Conservation (phyloP, 257 asterid species). For the Echites panduratus region DNA sequence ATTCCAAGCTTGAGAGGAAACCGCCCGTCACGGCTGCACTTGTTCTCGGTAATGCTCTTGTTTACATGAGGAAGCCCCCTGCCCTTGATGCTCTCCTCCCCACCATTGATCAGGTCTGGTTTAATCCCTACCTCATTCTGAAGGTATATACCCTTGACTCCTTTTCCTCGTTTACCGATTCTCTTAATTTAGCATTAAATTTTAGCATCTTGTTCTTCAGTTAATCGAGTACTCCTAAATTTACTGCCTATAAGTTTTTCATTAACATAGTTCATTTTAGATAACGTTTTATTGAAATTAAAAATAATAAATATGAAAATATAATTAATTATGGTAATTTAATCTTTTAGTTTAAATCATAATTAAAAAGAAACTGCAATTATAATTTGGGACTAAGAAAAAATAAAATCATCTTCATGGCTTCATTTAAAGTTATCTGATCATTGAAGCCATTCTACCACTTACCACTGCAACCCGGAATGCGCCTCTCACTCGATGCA, state of each 20-base stretch:
- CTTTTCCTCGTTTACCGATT: not conserved
- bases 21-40: constrained; percentile 90
- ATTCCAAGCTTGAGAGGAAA: constrained; percentile 56
- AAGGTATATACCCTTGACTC: constrained; percentile 38
- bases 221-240: not conserved
- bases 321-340: too few relatives aligned
- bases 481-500: not conserved
- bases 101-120: constrained; percentile 59
- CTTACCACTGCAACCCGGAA: not conserved
- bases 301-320: too few relatives aligned
- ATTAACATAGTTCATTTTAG: too few relatives aligned
- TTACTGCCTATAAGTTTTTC: not conserved
- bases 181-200: not conserved
- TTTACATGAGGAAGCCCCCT: constrained; percentile 68
- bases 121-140: constrained; percentile 81
- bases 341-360: too few relatives aligned
- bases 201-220: not conserved
- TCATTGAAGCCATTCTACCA: not conserved
- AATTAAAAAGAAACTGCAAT: too few relatives aligned
- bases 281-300: too few relatives aligned
- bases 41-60: constrained; percentile 63
- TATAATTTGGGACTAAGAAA: too few relatives aligned
- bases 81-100: constrained; percentile 51
- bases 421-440: too few relatives aligned
- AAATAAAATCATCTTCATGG: too few relatives aligned